Evolutionary conservation across 805 yeast species (phyloP).

Genomic region (Metschnikowia sp.): DNA sequence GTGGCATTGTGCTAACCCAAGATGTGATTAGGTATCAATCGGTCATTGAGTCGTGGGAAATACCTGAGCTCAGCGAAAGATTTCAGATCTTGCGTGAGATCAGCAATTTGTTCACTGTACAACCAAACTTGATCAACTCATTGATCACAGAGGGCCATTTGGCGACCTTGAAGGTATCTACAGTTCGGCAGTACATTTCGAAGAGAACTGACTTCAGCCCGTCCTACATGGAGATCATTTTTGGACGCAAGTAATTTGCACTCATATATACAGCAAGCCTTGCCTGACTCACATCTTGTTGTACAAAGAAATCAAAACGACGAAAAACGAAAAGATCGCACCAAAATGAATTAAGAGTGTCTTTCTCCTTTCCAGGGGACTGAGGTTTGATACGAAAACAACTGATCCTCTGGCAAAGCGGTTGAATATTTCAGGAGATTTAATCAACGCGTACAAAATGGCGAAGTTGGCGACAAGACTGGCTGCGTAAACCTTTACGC

Average conservation of each 20-base stretch:
- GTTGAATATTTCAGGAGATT: neutral
- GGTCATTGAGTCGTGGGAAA: constrained; percentile 63
- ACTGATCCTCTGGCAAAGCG: neutral
- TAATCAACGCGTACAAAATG: constrained; percentile 10
- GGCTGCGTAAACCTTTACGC: constrained; percentile 16
- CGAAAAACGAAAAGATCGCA: constrained; percentile 1
- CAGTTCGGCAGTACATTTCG: constrained; percentile 62
- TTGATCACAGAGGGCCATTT: constrained; percentile 79
- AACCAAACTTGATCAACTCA: constrained; percentile 72
- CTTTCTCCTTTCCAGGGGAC: neutral
- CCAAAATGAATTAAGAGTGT: neutral
- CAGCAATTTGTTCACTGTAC: constrained; percentile 81
- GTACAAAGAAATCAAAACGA: constrained; percentile 5
- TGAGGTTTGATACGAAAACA: neutral
- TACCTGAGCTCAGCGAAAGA: constrained; percentile 56
- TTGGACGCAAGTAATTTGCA: constrained; percentile 27
- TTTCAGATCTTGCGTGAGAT: constrained; percentile 75
- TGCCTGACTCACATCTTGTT: constrained; percentile 8
- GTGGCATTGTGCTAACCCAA: constrained; percentile 78
- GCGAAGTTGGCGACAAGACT: constrained; percentile 10
- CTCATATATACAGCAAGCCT: neutral
- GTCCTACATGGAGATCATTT: constrained; percentile 46
- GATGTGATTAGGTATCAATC: constrained; percentile 78
- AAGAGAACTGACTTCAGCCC: constrained; percentile 69
- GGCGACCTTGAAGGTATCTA: constrained; percentile 56